phyloP scores from a whole-genome alignment of 176 grass and related monocot genomes.

The Oryza glaberrima region DNA sequence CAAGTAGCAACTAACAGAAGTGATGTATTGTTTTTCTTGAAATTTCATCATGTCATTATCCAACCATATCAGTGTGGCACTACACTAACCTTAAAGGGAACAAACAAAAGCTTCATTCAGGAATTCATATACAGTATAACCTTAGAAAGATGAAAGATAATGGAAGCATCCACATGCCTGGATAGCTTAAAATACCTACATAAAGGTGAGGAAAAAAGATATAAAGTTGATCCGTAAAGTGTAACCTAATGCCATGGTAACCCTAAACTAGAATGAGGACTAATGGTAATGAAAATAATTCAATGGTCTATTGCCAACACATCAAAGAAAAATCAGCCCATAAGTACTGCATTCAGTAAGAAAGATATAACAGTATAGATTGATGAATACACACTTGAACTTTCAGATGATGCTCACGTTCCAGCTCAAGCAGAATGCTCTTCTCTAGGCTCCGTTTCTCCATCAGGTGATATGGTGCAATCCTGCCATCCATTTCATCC shows the following conservation, averaged over 20 bases:
- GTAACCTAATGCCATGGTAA: constrained; percentile 3
- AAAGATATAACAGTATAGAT: constrained; percentile 14
- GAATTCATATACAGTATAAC: neutral
- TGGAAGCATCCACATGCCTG: neutral
- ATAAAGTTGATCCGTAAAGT: neutral
- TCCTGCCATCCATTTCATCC: constrained; percentile 42
- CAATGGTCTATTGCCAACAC: constrained; percentile 11
- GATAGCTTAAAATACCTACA: constrained; percentile 11
- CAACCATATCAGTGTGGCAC: neutral
- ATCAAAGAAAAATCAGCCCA: constrained; percentile 1
- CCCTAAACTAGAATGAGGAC: neutral
- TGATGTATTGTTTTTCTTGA: neutral
- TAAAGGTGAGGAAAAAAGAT: neutral
- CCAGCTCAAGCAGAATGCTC: constrained; percentile 77
- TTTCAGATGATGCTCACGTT: constrained; percentile 66
- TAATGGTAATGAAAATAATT: neutral
- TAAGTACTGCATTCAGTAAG: neutral
- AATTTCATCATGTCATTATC: neutral
- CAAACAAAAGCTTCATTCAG: neutral
- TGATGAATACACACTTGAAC: constrained; percentile 53
- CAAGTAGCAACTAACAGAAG: constrained; percentile 4
- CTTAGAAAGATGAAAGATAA: constrained; percentile 6
- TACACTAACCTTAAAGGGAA: constrained; percentile 19
- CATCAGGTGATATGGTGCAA: constrained; percentile 54
- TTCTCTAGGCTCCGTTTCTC: constrained; percentile 68